Evolutionary conservation across 768 basidiomycete genomes (phyloP).

Genomic region (Scleroderma citrinum): DNA sequence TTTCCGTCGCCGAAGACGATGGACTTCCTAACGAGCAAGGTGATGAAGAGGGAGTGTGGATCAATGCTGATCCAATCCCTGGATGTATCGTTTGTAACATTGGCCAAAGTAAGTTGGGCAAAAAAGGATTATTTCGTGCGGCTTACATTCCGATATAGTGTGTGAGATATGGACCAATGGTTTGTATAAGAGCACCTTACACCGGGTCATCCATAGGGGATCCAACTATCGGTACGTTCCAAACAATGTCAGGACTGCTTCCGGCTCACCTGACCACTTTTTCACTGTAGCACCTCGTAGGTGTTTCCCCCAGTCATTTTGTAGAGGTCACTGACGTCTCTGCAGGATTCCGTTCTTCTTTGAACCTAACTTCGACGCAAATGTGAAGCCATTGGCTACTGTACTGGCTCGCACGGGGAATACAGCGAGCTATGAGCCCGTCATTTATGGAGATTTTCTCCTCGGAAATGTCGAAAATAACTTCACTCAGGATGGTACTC

Average conservation of each 20-base stretch:
- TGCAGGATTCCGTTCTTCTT: slow-evolving; percentile 87
- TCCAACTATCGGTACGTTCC: slow-evolving; percentile 52
- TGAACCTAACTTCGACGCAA: slow-evolving; percentile 80
- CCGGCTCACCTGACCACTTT: slow-evolving; percentile 4
- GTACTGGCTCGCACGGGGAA: slow-evolving; percentile 26
- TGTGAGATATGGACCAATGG: slow-evolving; percentile 92
- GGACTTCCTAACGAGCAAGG: slow-evolving; percentile 48
- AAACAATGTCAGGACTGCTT: neutral
- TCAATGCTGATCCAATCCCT: slow-evolving; percentile 77
- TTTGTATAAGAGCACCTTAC: slow-evolving; percentile 82
- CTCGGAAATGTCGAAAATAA: slow-evolving; percentile 67
- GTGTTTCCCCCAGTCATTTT: slow-evolving; percentile 23
- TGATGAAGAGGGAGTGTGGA: slow-evolving; percentile 63
- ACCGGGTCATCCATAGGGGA: slow-evolving; percentile 76
- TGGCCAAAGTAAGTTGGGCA: slow-evolving; percentile 65
- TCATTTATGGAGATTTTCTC: slow-evolving; percentile 78
- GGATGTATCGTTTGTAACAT: slow-evolving; percentile 88
- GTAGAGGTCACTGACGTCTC: slow-evolving; percentile 4
- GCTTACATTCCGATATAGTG: slow-evolving; percentile 42
- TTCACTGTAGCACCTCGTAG: slow-evolving; percentile 58
- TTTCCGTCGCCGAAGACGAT: slow-evolving; percentile 21
- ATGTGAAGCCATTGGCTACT: slow-evolving; percentile 58
- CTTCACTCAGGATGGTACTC: slow-evolving; percentile 43
- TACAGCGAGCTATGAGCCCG: slow-evolving; percentile 36
- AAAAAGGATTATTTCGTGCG: neutral